A percentile compares a stretch with the other conserved stretches of the same genome.
Conservation (phyloP, 1,284 basidiomycete genomes). For the Leccinum colubrinum region DNA sequence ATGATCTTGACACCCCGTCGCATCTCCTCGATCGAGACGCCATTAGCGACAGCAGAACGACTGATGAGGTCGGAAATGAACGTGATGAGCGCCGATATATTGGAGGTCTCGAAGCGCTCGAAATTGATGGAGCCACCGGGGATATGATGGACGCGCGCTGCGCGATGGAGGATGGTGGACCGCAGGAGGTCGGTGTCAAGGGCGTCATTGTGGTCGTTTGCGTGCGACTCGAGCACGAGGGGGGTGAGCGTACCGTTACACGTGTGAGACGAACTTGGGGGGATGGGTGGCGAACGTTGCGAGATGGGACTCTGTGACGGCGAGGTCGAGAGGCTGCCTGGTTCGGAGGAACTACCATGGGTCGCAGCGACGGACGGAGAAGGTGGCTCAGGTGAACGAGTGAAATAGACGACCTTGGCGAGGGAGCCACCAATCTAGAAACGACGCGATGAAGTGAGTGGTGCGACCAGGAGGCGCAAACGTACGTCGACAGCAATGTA, state of each 20-base stretch:
- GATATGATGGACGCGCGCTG: constrained; percentile 70
- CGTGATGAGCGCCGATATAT: constrained; percentile 82
- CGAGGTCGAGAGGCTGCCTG: constrained; percentile 48
- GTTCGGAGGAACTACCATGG: constrained; percentile 45
- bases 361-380: constrained; percentile 66
- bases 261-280: constrained; percentile 36
- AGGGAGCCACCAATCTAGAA: constrained; percentile 91
- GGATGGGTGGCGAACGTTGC: constrained; percentile 37
- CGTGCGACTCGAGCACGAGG: constrained; percentile 57
- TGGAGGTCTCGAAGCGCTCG: constrained; percentile 93
- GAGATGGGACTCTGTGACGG: constrained; percentile 38
- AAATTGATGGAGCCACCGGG: constrained; percentile 98
- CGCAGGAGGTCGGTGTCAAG: constrained; percentile 54
- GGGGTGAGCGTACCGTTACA: constrained; percentile 82
- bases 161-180: constrained; percentile 65
- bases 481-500: constrained; percentile 94
- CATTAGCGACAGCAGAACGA: constrained; percentile 85
- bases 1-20: constrained; percentile 92
- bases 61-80: constrained; percentile 91
- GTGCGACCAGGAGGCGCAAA: constrained; percentile 20
- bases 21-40: constrained; percentile 91
- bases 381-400: constrained; percentile 77
- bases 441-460: constrained; percentile 2
- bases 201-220: constrained; percentile 30
- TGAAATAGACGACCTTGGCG: constrained; percentile 99